These are phyloP conservation scores for Monilinia laxa DNA, from an alignment of 2,329 filamentous ascomycete genomes.

Conservation along the genomic window DNA sequence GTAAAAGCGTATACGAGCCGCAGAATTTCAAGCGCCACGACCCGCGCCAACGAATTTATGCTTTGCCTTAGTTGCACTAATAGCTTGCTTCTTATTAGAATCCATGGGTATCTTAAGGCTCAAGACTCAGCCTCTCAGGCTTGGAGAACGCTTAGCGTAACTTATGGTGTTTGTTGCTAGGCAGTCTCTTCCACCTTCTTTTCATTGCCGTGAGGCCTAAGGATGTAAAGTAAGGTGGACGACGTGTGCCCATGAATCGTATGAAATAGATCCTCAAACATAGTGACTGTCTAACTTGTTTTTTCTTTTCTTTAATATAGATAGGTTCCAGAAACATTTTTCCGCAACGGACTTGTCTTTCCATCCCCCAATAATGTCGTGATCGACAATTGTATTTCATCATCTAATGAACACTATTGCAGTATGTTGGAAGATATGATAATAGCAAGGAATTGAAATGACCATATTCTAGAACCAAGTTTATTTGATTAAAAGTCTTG, in stretches of 20 bases:
- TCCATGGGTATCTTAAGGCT: background rate
- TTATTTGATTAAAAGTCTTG: slow-evolving; percentile 3
- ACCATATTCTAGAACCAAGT: background rate
- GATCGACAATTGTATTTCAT: background rate
- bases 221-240: background rate
- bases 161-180: background rate
- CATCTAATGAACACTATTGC: background rate
- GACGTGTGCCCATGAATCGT: background rate
- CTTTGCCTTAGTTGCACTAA: slow-evolving; percentile 13
- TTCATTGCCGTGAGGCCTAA: background rate
- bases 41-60: slow-evolving; percentile 6
- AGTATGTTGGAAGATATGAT: background rate
- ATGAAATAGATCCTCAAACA: background rate
- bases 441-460: background rate
- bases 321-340: background rate
- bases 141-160: slow-evolving; percentile 1
- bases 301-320: background rate
- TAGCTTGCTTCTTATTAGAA: background rate
- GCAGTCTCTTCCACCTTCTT: background rate
- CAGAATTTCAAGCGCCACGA: background rate
- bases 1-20: background rate
- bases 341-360: background rate
- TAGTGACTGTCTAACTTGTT: background rate
- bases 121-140: background rate
- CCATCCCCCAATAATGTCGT: background rate